A percentile compares a stretch with the other conserved stretches of the same genome.
phyloP scores from a whole-genome alignment of 371 early-diverging fungal genomes.

The Syncephalis fuscata region DNA sequence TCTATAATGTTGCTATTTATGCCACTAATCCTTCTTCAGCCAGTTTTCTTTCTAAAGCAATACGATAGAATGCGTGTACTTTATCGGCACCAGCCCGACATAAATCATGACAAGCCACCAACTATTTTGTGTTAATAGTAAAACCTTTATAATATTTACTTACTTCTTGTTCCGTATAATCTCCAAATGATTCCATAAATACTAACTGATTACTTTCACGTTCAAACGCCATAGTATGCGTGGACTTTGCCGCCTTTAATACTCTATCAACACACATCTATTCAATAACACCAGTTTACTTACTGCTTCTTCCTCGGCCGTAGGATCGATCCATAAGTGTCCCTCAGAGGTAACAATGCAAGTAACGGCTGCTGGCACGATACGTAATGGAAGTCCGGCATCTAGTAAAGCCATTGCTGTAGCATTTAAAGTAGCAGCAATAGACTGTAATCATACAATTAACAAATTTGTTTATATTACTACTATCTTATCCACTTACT shows the following conservation, averaged over 20 bases:
- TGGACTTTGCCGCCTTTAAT: conserved; percentile 37
- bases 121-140: too few species aligned
- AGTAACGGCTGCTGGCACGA: conserved; percentile 50
- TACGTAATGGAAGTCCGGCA: conserved; percentile 76
- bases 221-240: conserved; percentile 76
- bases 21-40: conserved; percentile 17
- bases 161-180: conserved; percentile 46
- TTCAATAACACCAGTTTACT: conserved; percentile 1
- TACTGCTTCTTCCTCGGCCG: conserved; percentile 48
- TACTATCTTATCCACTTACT: conserved; percentile 35
- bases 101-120: conserved; percentile 15
- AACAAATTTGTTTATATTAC: conserved; percentile 48
- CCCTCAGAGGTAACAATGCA: conserved; percentile 41
- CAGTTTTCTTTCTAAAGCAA: conserved; percentile 32
- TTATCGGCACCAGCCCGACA: conserved; percentile 26
- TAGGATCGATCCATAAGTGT: conserved; percentile 61
- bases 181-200: conserved; percentile 46
- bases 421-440: conserved; percentile 72
- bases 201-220: conserved; percentile 12
- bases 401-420: conserved; percentile 71
- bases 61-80: conserved; percentile 34
- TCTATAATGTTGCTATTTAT: too few species aligned
- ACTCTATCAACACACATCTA: neutral
- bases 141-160: conserved; percentile 6
- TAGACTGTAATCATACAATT: conserved; percentile 17